Conservation (phyloP, 148 eudicot species). For the Gaultheria prostrata region DNA sequence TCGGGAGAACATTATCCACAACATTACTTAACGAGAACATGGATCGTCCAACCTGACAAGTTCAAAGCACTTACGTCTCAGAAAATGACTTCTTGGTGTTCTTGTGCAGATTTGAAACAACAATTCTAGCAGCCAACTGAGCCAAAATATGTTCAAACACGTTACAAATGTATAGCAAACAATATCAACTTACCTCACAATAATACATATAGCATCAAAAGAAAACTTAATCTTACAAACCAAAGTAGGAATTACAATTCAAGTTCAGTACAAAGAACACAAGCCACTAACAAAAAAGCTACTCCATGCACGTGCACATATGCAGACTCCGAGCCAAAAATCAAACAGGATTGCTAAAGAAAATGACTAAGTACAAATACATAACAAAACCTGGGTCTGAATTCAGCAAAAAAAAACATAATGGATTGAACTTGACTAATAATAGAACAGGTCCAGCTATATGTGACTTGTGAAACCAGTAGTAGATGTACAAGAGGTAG, state of each 20-base stretch:
- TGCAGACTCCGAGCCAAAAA: not conserved
- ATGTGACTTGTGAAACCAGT: not conserved
- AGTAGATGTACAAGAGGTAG: not conserved
- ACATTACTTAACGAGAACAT: not conserved
- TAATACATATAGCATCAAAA: not conserved
- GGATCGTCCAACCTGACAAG: not conserved
- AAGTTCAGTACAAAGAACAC: not conserved
- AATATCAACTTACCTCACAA: not conserved
- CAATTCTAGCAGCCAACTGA: constrained; percentile 92
- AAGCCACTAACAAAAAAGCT: not conserved
- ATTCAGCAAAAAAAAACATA: not conserved
- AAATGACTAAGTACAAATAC: not conserved
- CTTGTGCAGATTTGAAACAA: constrained; percentile 87
- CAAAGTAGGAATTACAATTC: not conserved
- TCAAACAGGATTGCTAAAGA: not conserved
- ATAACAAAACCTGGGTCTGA: not conserved
- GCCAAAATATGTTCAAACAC: not conserved
- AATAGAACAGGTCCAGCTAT: not conserved
- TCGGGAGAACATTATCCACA: not conserved
- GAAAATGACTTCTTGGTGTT: constrained; percentile 85
- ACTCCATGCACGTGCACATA: too few species aligned
- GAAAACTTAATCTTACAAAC: not conserved
- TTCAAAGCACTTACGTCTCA: constrained; percentile 60
- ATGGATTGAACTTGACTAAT: not conserved
- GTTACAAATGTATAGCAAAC: not conserved